These are phyloP conservation scores for Puccinia brachypodii DNA, from an alignment of 1,284 basidiomycete genomes.

Conservation along the genomic window DNA sequence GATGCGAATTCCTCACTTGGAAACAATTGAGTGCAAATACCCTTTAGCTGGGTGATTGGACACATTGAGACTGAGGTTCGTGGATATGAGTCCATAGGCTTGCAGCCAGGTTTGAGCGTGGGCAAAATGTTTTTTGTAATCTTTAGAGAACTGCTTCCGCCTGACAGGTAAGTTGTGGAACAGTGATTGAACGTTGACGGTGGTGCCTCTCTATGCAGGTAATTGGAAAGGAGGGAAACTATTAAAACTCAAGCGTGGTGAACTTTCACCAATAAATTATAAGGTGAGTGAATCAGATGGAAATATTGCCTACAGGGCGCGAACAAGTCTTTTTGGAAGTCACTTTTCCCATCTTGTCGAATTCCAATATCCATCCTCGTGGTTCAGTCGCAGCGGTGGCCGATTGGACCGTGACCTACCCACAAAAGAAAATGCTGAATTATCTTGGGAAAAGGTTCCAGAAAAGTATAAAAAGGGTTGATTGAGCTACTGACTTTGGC, in stretches of 20 bases:
- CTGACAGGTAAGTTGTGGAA: slow-evolving; percentile 85
- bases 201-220: slow-evolving; percentile 74
- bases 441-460: not conserved
- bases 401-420: slow-evolving; percentile 41
- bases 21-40: slow-evolving; percentile 60
- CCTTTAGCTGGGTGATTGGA: slow-evolving; percentile 72
- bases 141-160: slow-evolving; percentile 85
- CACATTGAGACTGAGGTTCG: slow-evolving; percentile 72
- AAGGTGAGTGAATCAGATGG: not conserved
- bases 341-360: slow-evolving; percentile 43
- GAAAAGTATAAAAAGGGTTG: not conserved
- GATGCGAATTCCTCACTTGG: not conserved
- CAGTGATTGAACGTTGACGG: slow-evolving; percentile 71
- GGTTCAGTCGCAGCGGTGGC: slow-evolving; percentile 37
- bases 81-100: slow-evolving; percentile 79
- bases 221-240: slow-evolving; percentile 50
- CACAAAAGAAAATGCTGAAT: not conserved
- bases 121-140: slow-evolving; percentile 83
- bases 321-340: slow-evolving; percentile 47
- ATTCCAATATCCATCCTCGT: slow-evolving; percentile 45
- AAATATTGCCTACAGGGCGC: slow-evolving; percentile 52
- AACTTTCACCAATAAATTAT: slow-evolving; percentile 54
- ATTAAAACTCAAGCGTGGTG: slow-evolving; percentile 56
- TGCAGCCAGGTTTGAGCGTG: slow-evolving; percentile 79
- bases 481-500: slow-evolving; percentile 60